Evolutionary conservation across 2,329 filamentous ascomycete species (phyloP), one percentile per base, ranked within the genome.

Genomic region (Rutstroemia sp.): DNA sequence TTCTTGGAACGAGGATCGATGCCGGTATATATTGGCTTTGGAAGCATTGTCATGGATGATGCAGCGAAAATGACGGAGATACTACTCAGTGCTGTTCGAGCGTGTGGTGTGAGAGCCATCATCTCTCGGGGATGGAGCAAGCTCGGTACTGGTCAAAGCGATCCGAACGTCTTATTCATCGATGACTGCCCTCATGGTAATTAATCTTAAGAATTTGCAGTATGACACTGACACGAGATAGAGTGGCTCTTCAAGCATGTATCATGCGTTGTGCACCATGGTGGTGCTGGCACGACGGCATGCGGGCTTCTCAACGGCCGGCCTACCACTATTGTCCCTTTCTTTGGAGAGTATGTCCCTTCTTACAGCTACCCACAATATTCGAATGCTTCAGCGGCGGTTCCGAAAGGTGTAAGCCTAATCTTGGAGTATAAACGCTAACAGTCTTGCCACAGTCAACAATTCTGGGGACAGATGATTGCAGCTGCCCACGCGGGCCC

Each of bases 121-220:
- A 83, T 90, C 0, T 87, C 83, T 2, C 87, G 88, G 66, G 87
- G 87, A 5, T 91, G 87, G 87, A 85, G 86, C 46, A 84, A 84
- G 0, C 72, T 90, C 2, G 87, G 87, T 47, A n/a, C 45, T 47
- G 14, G 45, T 19, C 16, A 27, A 5, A 76, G 76, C 4, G 76
- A 79, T 0, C 82, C 87, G 1, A 81, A 84, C 54, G 74, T 89
- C 51, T 87, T 81, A 70, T 80, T 90, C 77, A 76, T 90, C 7
- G 87, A 83, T 19, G 88, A 89, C 63, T 85, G 79, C 0, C 87
- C 86, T 0, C 86, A 90, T 66, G 87, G 90, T 69, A 17, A 48
- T 34, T 34, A 34, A 12, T 34, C 30, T 12, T 12, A 34, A 34
- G 1, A 10, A 3, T 34, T 34, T 34, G 30, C 10, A 34, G 30